Evolutionary conservation across 1,284 basidiomycete species (phyloP).

Genomic region (Trichosporon faecale): DNA sequence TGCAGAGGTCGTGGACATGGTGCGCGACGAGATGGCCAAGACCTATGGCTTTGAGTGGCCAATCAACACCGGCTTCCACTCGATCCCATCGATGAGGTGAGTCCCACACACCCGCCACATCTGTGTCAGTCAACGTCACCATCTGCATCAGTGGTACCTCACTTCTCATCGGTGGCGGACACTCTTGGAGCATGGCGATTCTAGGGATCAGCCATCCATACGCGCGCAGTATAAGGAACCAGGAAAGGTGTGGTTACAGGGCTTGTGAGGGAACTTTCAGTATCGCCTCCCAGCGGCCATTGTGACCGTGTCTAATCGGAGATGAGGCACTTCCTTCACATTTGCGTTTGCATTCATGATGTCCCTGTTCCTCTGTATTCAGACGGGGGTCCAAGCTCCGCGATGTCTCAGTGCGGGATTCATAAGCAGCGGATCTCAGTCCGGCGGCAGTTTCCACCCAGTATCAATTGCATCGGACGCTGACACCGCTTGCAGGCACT

Average conservation of each 20-base stretch:
- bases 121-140: no score
- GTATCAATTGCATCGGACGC: background rate
- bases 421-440: background rate
- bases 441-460: background rate
- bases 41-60: constrained; percentile 76
- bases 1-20: constrained; percentile 58
- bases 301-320: background rate
- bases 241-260: background rate
- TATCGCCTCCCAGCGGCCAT: background rate
- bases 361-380: background rate
- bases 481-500: constrained; percentile 58
- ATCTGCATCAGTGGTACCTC: background rate
- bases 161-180: no score
- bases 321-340: background rate
- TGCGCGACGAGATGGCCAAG: constrained; percentile 76
- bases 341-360: background rate
- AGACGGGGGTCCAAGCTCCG: background rate
- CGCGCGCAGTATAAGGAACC: background rate
- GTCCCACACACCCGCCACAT: constrained; percentile 22
- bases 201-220: background rate
- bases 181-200: no score
- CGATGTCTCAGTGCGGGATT: background rate
- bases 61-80: constrained; percentile 82
- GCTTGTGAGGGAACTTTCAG: background rate
- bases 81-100: constrained; percentile 61